These are phyloP conservation scores for Saccharomyces jurei DNA, from an alignment of 805 yeast species.

Conservation along the genomic window DNA sequence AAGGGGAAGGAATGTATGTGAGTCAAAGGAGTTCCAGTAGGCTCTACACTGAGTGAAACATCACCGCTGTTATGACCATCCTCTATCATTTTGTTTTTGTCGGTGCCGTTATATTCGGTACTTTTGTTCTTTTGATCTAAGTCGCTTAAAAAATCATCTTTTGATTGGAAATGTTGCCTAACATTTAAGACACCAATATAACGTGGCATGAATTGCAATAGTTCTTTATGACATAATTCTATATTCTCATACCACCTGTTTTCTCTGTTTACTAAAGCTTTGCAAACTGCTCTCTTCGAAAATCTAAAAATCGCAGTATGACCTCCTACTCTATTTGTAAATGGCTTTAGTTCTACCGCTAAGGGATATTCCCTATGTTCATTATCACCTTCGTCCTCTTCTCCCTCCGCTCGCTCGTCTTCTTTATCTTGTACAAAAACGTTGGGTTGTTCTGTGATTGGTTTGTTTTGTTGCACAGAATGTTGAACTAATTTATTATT, in stretches of 20 bases:
- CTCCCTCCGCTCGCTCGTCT: constrained; percentile 12
- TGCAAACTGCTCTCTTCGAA: constrained; percentile 86
- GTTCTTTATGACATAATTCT: constrained; percentile 66
- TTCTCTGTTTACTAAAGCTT: constrained; percentile 83
- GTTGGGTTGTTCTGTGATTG: not conserved
- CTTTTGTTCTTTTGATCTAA: constrained; percentile 15
- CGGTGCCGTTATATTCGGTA: constrained; percentile 9
- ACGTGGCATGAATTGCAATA: constrained; percentile 81
- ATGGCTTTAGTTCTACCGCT: constrained; percentile 85
- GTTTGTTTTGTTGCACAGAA: not conserved
- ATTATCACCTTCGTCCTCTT: constrained; percentile 20
- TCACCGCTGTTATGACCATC: constrained; percentile 8
- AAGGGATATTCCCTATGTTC: constrained; percentile 45
- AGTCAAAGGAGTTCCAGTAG: constrained; percentile 7
- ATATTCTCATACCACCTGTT: constrained; percentile 87
- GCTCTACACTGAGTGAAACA: not conserved
- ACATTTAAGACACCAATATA: constrained; percentile 93
- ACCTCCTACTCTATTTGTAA: constrained; percentile 93
- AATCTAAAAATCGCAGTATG: constrained; percentile 95
- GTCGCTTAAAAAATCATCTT: constrained; percentile 20
- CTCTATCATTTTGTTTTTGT: constrained; percentile 8
- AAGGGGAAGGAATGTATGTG: constrained; percentile 17
- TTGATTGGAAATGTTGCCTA: constrained; percentile 48
- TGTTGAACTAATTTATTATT: not conserved
- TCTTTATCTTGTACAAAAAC: constrained; percentile 4